Percentiles rank a stretch among this genome's conserved stretches.
Evolutionary conservation across 2,329 filamentous ascomycete species (phyloP).

Genomic region (Fusarium decemcellulare): DNA sequence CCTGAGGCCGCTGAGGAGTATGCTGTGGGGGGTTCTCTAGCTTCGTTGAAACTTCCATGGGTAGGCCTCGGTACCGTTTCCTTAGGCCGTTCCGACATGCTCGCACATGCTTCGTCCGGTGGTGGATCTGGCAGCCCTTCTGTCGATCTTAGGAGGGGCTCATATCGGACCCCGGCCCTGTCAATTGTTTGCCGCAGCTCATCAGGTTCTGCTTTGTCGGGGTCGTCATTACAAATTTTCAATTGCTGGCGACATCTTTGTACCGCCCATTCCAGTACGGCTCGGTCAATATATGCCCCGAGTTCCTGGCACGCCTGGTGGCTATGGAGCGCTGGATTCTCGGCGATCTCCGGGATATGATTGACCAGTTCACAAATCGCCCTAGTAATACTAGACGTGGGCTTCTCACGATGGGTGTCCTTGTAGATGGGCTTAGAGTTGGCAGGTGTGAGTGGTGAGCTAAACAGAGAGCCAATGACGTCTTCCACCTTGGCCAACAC

Average conservation of each 20-base stretch:
- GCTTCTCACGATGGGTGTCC: not conserved
- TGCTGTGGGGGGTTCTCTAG: too few relatives aligned
- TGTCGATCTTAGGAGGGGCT: not conserved
- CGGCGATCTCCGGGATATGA: not conserved
- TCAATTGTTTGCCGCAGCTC: not conserved
- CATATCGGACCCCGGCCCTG: too few relatives aligned
- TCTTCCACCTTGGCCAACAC: not conserved
- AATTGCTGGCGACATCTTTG: not conserved
- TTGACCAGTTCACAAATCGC: not conserved
- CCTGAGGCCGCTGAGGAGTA: too few relatives aligned
- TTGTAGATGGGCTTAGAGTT: too few relatives aligned
- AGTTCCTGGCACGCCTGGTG: conserved; percentile 1
- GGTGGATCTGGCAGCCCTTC: not conserved
- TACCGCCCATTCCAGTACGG: not conserved
- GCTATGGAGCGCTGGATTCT: not conserved
- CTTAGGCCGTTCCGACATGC: not conserved
- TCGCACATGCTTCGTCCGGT: not conserved
- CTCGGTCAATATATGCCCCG: not conserved
- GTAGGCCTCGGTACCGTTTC: too few relatives aligned
- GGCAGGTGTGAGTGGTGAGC: not conserved
- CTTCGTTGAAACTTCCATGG: too few relatives aligned
- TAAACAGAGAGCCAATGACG: not conserved
- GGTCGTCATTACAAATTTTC: not conserved
- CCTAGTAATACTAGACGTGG: not conserved
- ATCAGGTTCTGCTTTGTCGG: not conserved